Conservation (phyloP, 495 filamentous ascomycete genomes). For the Aspergillus nanangensis region DNA sequence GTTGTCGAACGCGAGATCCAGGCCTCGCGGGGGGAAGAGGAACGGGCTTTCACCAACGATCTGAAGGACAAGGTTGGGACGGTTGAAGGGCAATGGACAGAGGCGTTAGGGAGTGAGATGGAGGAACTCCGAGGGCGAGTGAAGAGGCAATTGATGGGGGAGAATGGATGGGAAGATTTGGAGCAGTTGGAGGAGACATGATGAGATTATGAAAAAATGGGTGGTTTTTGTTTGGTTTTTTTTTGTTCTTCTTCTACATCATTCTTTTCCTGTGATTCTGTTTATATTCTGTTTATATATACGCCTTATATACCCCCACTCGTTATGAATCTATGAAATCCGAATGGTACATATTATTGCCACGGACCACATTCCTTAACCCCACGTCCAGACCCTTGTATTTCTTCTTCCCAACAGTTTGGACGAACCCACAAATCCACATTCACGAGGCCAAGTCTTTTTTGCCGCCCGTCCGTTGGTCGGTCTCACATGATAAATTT, state of each 20-base stretch:
- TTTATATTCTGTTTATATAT: too few relatives aligned
- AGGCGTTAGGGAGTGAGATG: slow-evolving; percentile 60
- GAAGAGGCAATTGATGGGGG: slow-evolving; percentile 57
- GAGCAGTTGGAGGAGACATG: slow-evolving; percentile 41
- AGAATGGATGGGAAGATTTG: slow-evolving; percentile 71
- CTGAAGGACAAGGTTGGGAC: slow-evolving; percentile 85
- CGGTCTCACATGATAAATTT: too few relatives aligned
- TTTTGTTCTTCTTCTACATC: slow-evolving; percentile 5
- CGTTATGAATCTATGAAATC: too few relatives aligned
- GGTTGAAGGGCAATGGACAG: slow-evolving; percentile 83
- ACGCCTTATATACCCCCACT: too few relatives aligned
- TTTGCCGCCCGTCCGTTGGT: too few relatives aligned
- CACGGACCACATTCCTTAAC: too few relatives aligned
- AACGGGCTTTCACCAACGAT: slow-evolving; percentile 69
- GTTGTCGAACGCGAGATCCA: slow-evolving; percentile 52
- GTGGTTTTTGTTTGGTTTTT: slow-evolving; percentile 13
- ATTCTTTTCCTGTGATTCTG: too few relatives aligned
- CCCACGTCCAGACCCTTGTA: too few relatives aligned
- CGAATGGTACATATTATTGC: too few relatives aligned
- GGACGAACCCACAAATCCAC: too few relatives aligned
- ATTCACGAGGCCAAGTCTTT: too few relatives aligned
- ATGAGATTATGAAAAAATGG: slow-evolving; percentile 3
- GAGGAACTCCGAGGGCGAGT: slow-evolving; percentile 53
- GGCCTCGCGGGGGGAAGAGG: slow-evolving; percentile 59
- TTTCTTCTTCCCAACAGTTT: too few relatives aligned